Evolutionary conservation across 805 yeast species (phyloP).

Genomic region (Candida silvatica): DNA sequence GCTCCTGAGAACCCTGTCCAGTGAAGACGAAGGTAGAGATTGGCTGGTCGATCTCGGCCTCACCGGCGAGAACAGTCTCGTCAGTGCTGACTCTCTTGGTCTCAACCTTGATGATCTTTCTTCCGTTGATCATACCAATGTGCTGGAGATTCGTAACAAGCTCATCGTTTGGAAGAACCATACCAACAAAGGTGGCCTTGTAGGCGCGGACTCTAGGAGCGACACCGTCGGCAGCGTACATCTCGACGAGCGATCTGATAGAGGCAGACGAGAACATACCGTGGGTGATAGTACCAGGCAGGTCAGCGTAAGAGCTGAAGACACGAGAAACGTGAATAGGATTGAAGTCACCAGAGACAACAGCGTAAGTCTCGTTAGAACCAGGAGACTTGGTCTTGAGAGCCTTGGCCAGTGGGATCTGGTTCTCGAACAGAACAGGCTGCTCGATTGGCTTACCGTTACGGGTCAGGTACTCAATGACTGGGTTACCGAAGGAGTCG

Average conservation of each 20-base stretch:
- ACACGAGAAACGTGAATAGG: slow-evolving; percentile 97
- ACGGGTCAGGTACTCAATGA: slow-evolving; percentile 85
- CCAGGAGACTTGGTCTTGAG: slow-evolving; percentile 79
- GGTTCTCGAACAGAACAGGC: slow-evolving; percentile 82
- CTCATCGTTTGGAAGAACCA: slow-evolving; percentile 95
- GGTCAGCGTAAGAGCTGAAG: slow-evolving; percentile 84
- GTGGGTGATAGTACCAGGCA: slow-evolving; percentile 97
- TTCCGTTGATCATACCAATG: slow-evolving; percentile 98
- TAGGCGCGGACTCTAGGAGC: slow-evolving; percentile 94
- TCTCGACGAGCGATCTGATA: slow-evolving; percentile 90
- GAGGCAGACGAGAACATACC: slow-evolving; percentile 99
- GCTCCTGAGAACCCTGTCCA: slow-evolving; percentile 99
- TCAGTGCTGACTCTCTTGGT: slow-evolving; percentile 78
- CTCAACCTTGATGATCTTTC: slow-evolving; percentile 91
- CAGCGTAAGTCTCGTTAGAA: slow-evolving; percentile 93
- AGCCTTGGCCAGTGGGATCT: slow-evolving; percentile 71
- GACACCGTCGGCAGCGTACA: slow-evolving; percentile 97
- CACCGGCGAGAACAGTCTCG: slow-evolving; percentile 75
- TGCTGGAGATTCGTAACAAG: slow-evolving; percentile 86
- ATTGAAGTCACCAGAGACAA: slow-evolving; percentile 96
- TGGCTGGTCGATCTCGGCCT: slow-evolving; percentile 99
- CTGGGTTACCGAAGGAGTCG: slow-evolving; percentile 94
- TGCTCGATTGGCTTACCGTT: slow-evolving; percentile 92
- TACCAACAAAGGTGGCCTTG: slow-evolving; percentile 84
- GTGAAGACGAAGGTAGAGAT: slow-evolving; percentile 94